Percentiles rank a stretch among this genome's conserved stretches.
These are phyloP conservation scores for Sechiopsis laciniata DNA, from an alignment of 306 rosid genomes.

Conservation along the genomic window DNA sequence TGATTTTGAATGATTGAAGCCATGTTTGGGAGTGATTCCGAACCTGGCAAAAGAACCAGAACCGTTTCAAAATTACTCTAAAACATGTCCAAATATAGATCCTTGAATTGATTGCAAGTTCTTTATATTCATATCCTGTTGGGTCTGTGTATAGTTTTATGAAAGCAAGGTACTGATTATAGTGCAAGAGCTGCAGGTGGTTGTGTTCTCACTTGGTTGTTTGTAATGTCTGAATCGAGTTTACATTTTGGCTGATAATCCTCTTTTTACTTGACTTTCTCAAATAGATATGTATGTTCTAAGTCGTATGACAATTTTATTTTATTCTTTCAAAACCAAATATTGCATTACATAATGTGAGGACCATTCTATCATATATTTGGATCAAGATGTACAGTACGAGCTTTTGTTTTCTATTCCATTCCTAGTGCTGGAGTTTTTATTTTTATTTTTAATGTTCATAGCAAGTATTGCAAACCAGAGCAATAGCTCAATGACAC, in stretches of 20 bases:
- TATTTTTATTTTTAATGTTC: too few relatives aligned
- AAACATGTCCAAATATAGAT: too few relatives aligned
- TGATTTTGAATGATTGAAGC: background rate
- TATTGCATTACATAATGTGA: background rate
- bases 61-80: too few relatives aligned
- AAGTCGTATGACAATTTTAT: background rate
- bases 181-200: background rate
- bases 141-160: background rate
- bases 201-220: background rate
- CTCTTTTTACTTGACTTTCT: background rate
- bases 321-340: background rate
- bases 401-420: background rate
- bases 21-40: background rate
- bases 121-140: background rate
- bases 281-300: background rate
- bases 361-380: background rate
- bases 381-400: background rate
- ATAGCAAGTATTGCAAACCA: background rate
- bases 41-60: too few relatives aligned
- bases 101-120: too few relatives aligned
- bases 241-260: background rate
- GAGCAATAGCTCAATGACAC: too few relatives aligned
- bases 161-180: background rate
- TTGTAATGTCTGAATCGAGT: background rate
- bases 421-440: background rate